Percentiles rank a stretch among this genome's conserved stretches.
These are phyloP conservation scores for Fusarium sp. DNA, from an alignment of 2,329 filamentous ascomycete genomes.

Conservation along the genomic window DNA sequence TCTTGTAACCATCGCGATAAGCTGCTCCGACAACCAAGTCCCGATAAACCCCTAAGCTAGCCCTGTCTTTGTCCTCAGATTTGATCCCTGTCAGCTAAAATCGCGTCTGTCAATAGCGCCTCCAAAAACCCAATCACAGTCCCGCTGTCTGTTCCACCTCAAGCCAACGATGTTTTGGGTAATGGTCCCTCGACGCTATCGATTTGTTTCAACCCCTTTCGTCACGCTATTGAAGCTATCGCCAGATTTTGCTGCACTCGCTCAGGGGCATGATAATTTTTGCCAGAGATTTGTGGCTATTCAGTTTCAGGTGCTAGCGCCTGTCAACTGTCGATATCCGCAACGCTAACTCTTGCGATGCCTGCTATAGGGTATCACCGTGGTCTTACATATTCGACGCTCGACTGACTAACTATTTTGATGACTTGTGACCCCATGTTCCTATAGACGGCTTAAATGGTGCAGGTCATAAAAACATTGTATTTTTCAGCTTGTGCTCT, in stretches of 20 bases:
- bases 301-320: conserved; percentile 3
- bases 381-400: background rate
- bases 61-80: background rate
- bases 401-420: too few relatives aligned
- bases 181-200: conserved; percentile 8
- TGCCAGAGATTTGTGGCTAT: background rate
- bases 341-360: too few relatives aligned
- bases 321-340: background rate
- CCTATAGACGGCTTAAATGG: too few relatives aligned
- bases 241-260: background rate
- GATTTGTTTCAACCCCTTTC: conserved; percentile 15
- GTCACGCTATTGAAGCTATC: conserved; percentile 25
- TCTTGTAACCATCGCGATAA: background rate
- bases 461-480: too few relatives aligned
- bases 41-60: background rate
- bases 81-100: background rate
- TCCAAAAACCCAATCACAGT: background rate
- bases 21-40: background rate
- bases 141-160: background rate
- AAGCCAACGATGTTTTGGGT: background rate
- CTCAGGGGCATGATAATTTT: conserved; percentile 12
- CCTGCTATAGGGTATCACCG: background rate
- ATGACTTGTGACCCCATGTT: too few relatives aligned
- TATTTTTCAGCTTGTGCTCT: too few relatives aligned
- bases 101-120: background rate